phyloP scores from a whole-genome alignment of 345 rosid genomes.

The Orychophragmus violaceus region DNA sequence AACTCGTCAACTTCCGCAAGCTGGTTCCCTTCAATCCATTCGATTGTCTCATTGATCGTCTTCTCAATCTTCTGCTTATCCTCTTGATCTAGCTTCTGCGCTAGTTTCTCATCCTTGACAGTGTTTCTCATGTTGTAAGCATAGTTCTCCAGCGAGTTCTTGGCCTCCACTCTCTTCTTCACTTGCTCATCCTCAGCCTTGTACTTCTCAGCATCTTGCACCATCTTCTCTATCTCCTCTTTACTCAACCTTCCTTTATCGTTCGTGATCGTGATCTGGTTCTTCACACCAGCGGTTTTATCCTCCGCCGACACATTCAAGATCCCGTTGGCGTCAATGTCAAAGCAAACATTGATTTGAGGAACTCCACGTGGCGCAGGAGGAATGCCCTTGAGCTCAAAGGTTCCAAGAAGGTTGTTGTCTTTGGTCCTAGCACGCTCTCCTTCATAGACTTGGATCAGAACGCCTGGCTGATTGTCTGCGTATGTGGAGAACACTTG shows the following conservation, averaged over 20 bases:
- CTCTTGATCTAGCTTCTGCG: slow-evolving; percentile 26
- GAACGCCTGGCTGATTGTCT: slow-evolving; percentile 39
- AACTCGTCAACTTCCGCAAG: slow-evolving; percentile 42
- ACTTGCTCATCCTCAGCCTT: slow-evolving; percentile 42
- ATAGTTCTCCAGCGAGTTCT: slow-evolving; percentile 39
- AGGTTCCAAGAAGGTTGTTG: slow-evolving; percentile 43
- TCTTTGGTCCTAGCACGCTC: slow-evolving; percentile 46
- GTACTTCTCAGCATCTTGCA: slow-evolving; percentile 43
- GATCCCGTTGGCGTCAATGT: slow-evolving; percentile 42
- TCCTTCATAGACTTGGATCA: slow-evolving; percentile 47
- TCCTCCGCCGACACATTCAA: slow-evolving; percentile 41
- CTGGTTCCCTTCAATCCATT: slow-evolving; percentile 43
- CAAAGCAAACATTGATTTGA: slow-evolving; percentile 39
- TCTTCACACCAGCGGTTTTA: slow-evolving; percentile 44
- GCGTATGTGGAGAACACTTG: slow-evolving; percentile 41
- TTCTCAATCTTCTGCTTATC: slow-evolving; percentile 39
- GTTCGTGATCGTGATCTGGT: slow-evolving; percentile 44
- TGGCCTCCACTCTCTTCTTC: slow-evolving; percentile 45
- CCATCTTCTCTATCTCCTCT: slow-evolving; percentile 44
- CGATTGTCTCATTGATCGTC: slow-evolving; percentile 35
- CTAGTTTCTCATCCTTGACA: slow-evolving; percentile 36
- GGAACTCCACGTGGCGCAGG: slow-evolving; percentile 48
- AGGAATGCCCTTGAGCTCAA: slow-evolving; percentile 46
- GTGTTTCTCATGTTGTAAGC: slow-evolving; percentile 47
- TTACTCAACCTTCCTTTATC: slow-evolving; percentile 44